A percentile compares a stretch with the other conserved stretches of the same genome.
phyloP scores from a whole-genome alignment of 306 rosid species.

The Ochetophila trinervis region DNA sequence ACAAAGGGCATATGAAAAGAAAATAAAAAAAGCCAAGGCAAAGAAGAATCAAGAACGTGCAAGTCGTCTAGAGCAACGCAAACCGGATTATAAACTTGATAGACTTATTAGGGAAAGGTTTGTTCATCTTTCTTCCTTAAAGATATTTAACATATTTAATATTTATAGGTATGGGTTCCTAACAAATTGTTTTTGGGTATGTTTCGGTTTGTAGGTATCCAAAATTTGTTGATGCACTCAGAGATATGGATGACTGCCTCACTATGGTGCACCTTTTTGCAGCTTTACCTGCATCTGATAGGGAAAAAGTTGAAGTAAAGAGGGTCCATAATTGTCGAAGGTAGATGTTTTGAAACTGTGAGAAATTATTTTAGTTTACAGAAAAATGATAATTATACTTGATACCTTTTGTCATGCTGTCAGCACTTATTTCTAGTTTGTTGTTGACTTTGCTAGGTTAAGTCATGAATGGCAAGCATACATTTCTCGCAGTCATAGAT shows the following conservation, averaged over 20 bases:
- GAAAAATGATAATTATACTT: background rate
- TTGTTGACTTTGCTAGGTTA: constrained; percentile 42
- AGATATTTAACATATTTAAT: background rate
- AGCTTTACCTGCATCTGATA: constrained; percentile 71
- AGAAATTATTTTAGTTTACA: background rate
- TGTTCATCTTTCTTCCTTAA: constrained; percentile 4
- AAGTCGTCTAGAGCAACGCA: constrained; percentile 39
- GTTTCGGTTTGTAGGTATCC: constrained; percentile 60
- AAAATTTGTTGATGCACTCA: constrained; percentile 75
- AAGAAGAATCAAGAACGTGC: constrained; percentile 80
- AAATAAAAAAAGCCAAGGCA: constrained; percentile 79
- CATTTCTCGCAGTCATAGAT: constrained; percentile 65
- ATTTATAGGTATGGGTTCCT: constrained; percentile 2
- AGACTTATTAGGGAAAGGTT: constrained; percentile 77
- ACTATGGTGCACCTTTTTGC: constrained; percentile 92
- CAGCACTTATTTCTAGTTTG: background rate
- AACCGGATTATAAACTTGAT: constrained; percentile 61
- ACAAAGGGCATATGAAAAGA: constrained; percentile 62
- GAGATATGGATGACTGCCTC: constrained; percentile 95
- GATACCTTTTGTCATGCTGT: background rate
- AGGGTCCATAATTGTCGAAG: constrained; percentile 66
- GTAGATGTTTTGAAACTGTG: constrained; percentile 28
- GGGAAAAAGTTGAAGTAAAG: constrained; percentile 66
- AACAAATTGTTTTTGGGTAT: constrained; percentile 9
- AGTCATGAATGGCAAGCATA: constrained; percentile 97